Conservation (phyloP, 2,329 filamentous ascomycete genomes). For the Hymenoscyphus fructigenus region DNA sequence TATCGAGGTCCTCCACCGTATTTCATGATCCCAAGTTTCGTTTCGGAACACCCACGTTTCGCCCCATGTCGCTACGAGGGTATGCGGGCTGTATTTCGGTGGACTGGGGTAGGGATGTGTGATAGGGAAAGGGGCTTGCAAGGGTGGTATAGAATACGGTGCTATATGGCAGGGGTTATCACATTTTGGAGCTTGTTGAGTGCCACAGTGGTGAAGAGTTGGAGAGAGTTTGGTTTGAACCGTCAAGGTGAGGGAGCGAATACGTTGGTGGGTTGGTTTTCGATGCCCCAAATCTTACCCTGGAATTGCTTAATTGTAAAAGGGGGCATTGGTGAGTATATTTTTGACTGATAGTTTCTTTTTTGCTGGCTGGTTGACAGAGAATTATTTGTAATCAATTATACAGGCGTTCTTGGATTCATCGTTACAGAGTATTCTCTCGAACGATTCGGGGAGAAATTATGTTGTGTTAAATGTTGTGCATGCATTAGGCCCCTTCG, state of each 20-base stretch:
- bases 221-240: not conserved
- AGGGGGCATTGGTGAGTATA: not conserved
- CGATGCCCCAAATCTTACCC: not conserved
- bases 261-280: not conserved
- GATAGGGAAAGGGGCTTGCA: not conserved
- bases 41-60: conserved; percentile 10
- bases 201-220: not conserved
- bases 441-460: too few relatives aligned
- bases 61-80: not conserved
- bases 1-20: not conserved
- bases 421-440: too few relatives aligned
- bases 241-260: not conserved
- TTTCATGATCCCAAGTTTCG: not conserved
- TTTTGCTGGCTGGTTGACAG: not conserved
- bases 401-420: too few relatives aligned
- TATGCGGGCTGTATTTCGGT: not conserved
- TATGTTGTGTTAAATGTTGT: not conserved
- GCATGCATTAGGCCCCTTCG: not conserved
- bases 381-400: not conserved
- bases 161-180: conserved; percentile 3
- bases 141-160: not conserved
- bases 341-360: not conserved
- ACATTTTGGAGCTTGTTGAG: not conserved
- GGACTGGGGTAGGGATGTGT: not conserved
- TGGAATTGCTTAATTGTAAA: not conserved